Conservation (phyloP, 805 yeast species). For the Zygotorulaspora sp. region DNA sequence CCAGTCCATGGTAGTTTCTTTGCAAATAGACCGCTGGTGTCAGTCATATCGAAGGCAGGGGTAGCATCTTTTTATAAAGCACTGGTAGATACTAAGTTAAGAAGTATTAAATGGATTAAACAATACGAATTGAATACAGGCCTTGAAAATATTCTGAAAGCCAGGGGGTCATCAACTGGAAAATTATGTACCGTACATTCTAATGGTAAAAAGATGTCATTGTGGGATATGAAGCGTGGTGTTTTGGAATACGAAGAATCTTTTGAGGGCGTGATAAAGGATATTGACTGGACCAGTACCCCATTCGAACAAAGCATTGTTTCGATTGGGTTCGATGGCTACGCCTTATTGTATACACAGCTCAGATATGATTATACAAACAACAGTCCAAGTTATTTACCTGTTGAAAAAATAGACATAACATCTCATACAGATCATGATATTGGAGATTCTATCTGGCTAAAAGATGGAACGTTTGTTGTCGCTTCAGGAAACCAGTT, state of each 20-base stretch:
- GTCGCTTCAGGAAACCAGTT: conserved; percentile 89
- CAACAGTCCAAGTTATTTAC: conserved; percentile 67
- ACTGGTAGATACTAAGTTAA: conserved; percentile 21
- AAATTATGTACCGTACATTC: conserved; percentile 72
- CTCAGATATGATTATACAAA: conserved; percentile 86
- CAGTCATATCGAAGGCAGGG: conserved; percentile 55
- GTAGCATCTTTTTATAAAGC: conserved; percentile 46
- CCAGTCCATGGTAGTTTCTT: conserved; percentile 47
- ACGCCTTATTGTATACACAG: conserved; percentile 70
- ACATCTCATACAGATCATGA: conserved; percentile 66
- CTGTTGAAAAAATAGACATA: conserved; percentile 69
- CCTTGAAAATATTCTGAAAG: conserved; percentile 45
- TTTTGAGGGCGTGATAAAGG: conserved; percentile 47
- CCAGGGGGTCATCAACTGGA: conserved; percentile 71
- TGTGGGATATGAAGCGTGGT: conserved; percentile 76
- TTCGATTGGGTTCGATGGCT: conserved; percentile 69
- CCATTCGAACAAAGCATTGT: conserved; percentile 62
- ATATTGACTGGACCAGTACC: conserved; percentile 85
- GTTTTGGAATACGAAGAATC: conserved; percentile 57
- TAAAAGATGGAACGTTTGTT: conserved; percentile 70
- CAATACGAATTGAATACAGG: conserved; percentile 52
- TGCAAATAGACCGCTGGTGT: conserved; percentile 44
- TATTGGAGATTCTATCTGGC: conserved; percentile 89
- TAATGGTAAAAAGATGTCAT: conserved; percentile 46
- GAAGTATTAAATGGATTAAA: conserved; percentile 48